Evolutionary conservation across 768 basidiomycete species (phyloP).

Genomic region (Auriscalpium vulgare): DNA sequence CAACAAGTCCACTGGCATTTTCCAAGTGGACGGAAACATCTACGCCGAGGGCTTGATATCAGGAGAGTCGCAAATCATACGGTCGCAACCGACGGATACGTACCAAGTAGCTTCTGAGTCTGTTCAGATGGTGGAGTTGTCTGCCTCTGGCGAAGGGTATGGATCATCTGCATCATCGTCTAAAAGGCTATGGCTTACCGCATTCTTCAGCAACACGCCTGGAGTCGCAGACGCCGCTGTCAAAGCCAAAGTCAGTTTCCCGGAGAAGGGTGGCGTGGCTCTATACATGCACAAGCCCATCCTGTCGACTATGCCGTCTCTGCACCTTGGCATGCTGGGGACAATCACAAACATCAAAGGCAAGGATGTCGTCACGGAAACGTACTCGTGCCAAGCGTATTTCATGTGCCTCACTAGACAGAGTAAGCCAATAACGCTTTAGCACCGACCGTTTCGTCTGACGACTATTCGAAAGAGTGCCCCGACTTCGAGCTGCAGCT

Average conservation of each 20-base stretch:
- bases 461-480: too few species aligned
- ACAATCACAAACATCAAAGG: not conserved
- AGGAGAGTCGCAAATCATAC: too few species aligned
- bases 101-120: too few species aligned
- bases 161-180: too few species aligned
- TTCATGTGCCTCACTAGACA: not conserved
- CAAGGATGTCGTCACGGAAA: not conserved
- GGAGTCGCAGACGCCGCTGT: not conserved
- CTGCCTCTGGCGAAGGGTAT: too few species aligned
- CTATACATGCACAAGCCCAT: not conserved
- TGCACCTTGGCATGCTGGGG: not conserved
- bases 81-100: too few species aligned
- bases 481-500: too few species aligned
- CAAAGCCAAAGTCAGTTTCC: not conserved
- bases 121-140: too few species aligned
- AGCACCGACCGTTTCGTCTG: too few species aligned
- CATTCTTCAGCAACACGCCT: not conserved
- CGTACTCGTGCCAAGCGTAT: not conserved
- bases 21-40: not conserved
- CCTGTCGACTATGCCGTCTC: not conserved
- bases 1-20: constrained; percentile 32
- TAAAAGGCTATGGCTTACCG: too few species aligned
- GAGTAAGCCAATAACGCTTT: not conserved
- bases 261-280: not conserved
- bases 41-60: not conserved